These are phyloP conservation scores for Geosmithia morbida DNA, from an alignment of 2,329 filamentous ascomycete species.

Conservation along the genomic window DNA sequence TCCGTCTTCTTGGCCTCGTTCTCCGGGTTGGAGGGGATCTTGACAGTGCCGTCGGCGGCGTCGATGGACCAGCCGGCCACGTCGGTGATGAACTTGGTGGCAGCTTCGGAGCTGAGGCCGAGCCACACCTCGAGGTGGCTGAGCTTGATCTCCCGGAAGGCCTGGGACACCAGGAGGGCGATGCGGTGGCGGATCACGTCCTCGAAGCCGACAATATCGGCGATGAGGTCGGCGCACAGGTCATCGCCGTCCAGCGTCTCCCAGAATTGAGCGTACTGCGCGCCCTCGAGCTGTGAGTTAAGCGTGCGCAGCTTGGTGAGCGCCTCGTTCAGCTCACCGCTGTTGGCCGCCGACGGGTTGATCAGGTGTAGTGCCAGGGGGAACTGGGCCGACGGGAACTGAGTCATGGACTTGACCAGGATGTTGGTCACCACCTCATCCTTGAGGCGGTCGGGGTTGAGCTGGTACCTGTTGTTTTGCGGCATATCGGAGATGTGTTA, in stretches of 20 bases:
- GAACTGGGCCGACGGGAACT: constrained; percentile 95
- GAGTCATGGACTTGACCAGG: constrained; percentile 92
- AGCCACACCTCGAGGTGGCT: constrained; percentile 62
- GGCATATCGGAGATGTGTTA: constrained; percentile 31
- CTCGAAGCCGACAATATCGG: constrained; percentile 90
- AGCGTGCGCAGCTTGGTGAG: constrained; percentile 75
- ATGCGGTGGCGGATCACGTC: constrained; percentile 85
- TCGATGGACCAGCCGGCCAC: constrained; percentile 80
- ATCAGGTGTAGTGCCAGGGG: constrained; percentile 87
- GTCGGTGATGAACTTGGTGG: constrained; percentile 68
- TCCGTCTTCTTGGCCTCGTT: constrained; percentile 95
- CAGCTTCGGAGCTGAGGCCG: constrained; percentile 51
- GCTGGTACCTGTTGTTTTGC: constrained; percentile 67
- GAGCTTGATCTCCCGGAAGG: constrained; percentile 59
- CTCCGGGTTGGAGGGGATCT: constrained; percentile 84
- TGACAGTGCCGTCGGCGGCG: constrained; percentile 41
- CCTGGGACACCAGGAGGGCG: constrained; percentile 70
- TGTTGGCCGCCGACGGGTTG: constrained; percentile 55
- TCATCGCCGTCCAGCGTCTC: constrained; percentile 83
- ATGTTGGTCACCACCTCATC: constrained; percentile 98
- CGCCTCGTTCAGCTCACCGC: constrained; percentile 72
- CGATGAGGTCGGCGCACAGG: constrained; percentile 86
- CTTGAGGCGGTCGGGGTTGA: constrained; percentile 95
- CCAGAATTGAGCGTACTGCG: constrained; percentile 91
- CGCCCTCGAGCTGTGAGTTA: constrained; percentile 76